Percentiles rank a stretch among this genome's conserved stretches.
Evolutionary conservation across 306 rosid genomes (phyloP).

Genomic region (Adenanthera pavonina): DNA sequence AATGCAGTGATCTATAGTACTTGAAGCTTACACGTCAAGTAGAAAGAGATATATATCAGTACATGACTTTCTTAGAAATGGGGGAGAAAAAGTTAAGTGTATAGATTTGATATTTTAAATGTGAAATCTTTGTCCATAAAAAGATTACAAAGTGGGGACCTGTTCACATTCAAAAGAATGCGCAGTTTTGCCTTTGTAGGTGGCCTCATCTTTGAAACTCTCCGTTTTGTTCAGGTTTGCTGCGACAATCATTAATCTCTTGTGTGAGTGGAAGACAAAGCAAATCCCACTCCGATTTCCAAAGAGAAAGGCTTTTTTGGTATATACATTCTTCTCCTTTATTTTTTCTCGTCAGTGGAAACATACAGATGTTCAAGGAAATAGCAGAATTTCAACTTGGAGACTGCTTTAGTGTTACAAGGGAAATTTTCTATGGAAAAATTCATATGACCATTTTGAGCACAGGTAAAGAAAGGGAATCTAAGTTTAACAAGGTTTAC

Average conservation of each 20-base stretch:
- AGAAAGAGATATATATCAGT: constrained; percentile 10
- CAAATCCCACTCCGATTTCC: constrained; percentile 21
- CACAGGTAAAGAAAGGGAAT: not conserved
- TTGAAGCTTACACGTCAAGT: constrained; percentile 21
- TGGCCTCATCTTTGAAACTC: constrained; percentile 38
- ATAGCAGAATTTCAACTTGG: not conserved
- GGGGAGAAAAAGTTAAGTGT: constrained; percentile 23
- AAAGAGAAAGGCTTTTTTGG: not conserved
- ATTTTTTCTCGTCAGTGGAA: not conserved
- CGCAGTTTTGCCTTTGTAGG: constrained; percentile 43
- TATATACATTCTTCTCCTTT: not conserved
- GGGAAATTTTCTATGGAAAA: not conserved
- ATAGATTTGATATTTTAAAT: constrained; percentile 16
- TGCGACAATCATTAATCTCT: constrained; percentile 36
- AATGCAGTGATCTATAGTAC: constrained; percentile 13
- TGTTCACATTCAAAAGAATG: constrained; percentile 25
- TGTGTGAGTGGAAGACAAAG: constrained; percentile 41
- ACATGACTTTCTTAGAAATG: constrained; percentile 31
- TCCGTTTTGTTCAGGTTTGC: constrained; percentile 37
- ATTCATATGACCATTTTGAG: not conserved
- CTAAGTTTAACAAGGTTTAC: not conserved
- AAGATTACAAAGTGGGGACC: constrained; percentile 21
- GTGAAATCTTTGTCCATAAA: constrained; percentile 32
- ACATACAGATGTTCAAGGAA: not conserved
- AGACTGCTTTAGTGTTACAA: not conserved